A percentile compares a stretch with the other conserved stretches of the same genome.
phyloP scores from a whole-genome alignment of 805 yeast genomes.

The Ogataea ramenticola region DNA sequence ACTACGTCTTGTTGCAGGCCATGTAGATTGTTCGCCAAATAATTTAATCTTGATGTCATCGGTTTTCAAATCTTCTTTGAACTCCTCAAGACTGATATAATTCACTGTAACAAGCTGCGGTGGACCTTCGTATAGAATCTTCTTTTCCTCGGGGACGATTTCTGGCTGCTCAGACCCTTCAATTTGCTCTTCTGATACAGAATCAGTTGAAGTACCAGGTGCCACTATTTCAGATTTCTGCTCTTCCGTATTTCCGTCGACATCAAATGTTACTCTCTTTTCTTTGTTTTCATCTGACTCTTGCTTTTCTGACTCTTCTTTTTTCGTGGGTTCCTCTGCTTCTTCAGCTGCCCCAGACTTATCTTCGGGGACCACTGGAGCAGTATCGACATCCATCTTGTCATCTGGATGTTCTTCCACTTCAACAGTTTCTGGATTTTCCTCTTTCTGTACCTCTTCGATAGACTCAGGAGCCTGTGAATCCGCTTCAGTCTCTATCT shows the following conservation, averaged over 20 bases:
- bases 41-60: constrained; percentile 32
- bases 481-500: constrained; percentile 2
- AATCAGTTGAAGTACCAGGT: too few relatives aligned
- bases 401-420: too few relatives aligned
- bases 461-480: too few relatives aligned
- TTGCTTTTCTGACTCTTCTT: neutral
- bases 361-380: too few relatives aligned
- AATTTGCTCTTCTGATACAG: too few relatives aligned
- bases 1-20: constrained; percentile 46
- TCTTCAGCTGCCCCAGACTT: too few relatives aligned
- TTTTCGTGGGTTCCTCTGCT: neutral
- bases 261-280: constrained; percentile 10
- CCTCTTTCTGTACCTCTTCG: too few relatives aligned
- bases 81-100: constrained; percentile 45
- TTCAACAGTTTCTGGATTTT: constrained; percentile 10
- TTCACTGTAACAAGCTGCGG: constrained; percentile 51
- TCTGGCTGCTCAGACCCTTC: neutral
- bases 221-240: neutral
- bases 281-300: constrained; percentile 4
- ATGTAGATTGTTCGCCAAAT: constrained; percentile 55
- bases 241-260: constrained; percentile 5
- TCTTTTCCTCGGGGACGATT: constrained; percentile 1
- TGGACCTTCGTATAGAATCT: constrained; percentile 54
- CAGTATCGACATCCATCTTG: constrained; percentile 10
- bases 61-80: constrained; percentile 24